Evolutionary conservation across 176 grass and related monocot species (phyloP).

Genomic region (Raddia guianensis): DNA sequence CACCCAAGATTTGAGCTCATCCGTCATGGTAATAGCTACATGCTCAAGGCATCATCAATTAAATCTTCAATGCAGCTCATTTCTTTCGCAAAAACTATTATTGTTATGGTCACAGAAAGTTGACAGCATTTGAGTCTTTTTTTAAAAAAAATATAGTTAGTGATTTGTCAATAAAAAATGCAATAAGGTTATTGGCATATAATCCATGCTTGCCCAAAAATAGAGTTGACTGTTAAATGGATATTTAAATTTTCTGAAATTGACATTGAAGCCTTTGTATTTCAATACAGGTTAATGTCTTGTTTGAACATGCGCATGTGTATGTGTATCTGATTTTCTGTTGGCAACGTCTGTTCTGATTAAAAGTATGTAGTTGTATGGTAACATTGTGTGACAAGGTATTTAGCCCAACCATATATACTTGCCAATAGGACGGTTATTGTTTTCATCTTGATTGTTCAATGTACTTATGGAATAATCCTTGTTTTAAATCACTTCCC

Average conservation of each 20-base stretch:
- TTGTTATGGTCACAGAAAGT: neutral
- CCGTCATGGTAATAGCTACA: conserved; percentile 80
- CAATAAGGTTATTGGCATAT: neutral
- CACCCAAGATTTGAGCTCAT: conserved; percentile 99
- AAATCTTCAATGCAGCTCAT: neutral
- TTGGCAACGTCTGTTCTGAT: neutral
- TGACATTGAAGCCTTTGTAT: conserved; percentile 1
- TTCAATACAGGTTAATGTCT: neutral
- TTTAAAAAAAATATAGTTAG: neutral
- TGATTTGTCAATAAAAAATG: conserved; percentile 20
- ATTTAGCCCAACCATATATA: conserved; percentile 11
- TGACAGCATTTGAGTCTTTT: neutral
- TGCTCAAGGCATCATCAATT: neutral
- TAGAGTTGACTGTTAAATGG: conserved; percentile 28
- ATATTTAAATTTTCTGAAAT: neutral
- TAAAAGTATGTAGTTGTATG: conserved; percentile 14
- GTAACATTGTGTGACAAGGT: neutral
- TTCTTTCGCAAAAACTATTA: neutral
- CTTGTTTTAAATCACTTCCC: neutral
- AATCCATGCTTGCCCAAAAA: conserved; percentile 28
- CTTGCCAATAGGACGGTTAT: neutral
- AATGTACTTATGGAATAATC: neutral
- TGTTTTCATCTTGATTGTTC: conserved; percentile 17
- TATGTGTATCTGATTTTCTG: conserved; percentile 30
- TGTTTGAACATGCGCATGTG: neutral